These are phyloP conservation scores for Petunia axillaris DNA, from an alignment of 257 asterid genomes.

Conservation along the genomic window DNA sequence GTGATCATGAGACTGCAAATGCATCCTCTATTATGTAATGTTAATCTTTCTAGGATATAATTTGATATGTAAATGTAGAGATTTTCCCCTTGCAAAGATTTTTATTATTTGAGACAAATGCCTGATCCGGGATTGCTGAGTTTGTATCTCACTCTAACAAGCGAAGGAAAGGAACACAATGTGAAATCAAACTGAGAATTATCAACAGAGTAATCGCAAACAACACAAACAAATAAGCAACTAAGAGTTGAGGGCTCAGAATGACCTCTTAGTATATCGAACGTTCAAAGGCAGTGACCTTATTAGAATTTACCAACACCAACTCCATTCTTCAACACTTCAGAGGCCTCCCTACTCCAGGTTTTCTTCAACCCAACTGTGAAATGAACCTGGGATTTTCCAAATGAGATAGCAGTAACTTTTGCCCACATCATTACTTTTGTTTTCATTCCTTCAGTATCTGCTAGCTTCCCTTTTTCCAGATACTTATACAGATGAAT, in stretches of 20 bases:
- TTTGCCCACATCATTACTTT: slow-evolving; percentile 75
- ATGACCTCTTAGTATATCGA: too few relatives aligned
- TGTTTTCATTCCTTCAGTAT: slow-evolving; percentile 81
- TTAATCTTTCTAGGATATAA: too few relatives aligned
- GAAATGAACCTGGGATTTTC: slow-evolving; percentile 68
- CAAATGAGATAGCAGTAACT: slow-evolving; percentile 74
- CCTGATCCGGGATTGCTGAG: slow-evolving; percentile 64
- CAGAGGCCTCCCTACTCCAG: slow-evolving; percentile 78
- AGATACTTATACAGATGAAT: slow-evolving; percentile 63
- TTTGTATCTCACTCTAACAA: too few relatives aligned
- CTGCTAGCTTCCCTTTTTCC: slow-evolving; percentile 73
- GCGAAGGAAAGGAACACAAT: too few relatives aligned
- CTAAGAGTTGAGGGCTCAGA: slow-evolving; percentile 41
- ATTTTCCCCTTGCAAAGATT: background rate
- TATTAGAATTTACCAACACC: slow-evolving; percentile 61
- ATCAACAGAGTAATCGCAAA: too few relatives aligned
- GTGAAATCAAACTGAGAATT: too few relatives aligned
- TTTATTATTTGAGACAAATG: slow-evolving; percentile 31
- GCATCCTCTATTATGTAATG: too few relatives aligned
- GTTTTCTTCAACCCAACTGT: slow-evolving; percentile 84
- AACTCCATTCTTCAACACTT: slow-evolving; percentile 70
- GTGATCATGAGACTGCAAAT: too few relatives aligned
- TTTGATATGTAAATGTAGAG: too few relatives aligned
- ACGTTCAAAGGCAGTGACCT: background rate
- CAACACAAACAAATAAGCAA: too few relatives aligned